Base-by-base conservation (phyloP, 2,329 filamentous ascomycete species). In the Trichoderma harzianum region DNA sequence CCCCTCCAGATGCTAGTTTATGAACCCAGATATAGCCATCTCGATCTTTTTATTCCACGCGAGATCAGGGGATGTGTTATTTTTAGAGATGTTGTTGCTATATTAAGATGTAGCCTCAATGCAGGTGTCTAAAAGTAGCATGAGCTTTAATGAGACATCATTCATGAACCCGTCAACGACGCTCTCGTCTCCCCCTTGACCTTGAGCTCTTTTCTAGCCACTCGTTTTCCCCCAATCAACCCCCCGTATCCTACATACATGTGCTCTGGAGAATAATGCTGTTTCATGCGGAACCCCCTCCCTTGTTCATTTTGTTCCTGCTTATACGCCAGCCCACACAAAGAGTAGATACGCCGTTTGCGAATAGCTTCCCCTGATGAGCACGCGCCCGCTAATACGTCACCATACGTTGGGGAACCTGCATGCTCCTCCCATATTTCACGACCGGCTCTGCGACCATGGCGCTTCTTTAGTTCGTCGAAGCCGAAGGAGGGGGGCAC, bases 71-170 rank as follows among this genome's bases (percentile, higher is more conserved):
- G 14, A 7, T 51, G 18, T 60, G 39, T 61, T 72, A 72, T 72
- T 71, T 72, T 72, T 72, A 72, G 71, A 71, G 61, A 57, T 4
- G 16, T 3, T 34, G 67, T 72, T 72, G 67, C 71, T 70, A 70
- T 71, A 71, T 70, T 72, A 72, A 72, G 68, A 71, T 57, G 26
- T 65, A 65, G 71, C 71, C 55, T 36, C 62, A 64, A 70, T 72
- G 71, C 51, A 72, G 12, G 67, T 32, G 39, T 62, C 71, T 72
- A 57, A 63, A 60, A 65, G 30, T n/a, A 34, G 60, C 60, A 70
- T 64, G 43, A n/a, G 36, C 61, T 57, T 72, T 72, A 72, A 65
- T 66, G 53, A 43, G 55, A 72, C 71, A 69, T 72, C 71, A 64
- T 69, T 53, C 55, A 34, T 60, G 14, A 67, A 62, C 36, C 36